Conservation (phyloP, 345 rosid species). For the Kernera saxatilis region DNA sequence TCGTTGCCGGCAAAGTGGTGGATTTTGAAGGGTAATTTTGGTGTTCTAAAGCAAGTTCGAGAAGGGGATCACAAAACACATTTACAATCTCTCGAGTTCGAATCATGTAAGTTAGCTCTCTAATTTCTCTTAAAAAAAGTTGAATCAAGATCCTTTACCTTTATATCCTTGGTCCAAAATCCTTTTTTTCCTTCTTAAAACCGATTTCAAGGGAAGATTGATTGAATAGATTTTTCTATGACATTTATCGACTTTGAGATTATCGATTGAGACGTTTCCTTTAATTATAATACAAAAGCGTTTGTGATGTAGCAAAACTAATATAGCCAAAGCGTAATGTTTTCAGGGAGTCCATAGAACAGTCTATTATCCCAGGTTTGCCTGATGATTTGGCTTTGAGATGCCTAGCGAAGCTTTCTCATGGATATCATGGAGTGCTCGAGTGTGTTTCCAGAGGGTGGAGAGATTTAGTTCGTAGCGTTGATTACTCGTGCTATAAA, state of each 20-base stretch:
- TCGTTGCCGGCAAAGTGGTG: background rate
- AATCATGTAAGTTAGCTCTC: conserved; percentile 21
- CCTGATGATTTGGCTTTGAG: conserved; percentile 77
- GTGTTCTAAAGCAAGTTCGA: background rate
- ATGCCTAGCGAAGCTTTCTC: conserved; percentile 68
- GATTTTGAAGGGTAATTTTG: background rate
- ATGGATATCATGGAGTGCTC: conserved; percentile 62
- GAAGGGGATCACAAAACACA: conserved; percentile 6
- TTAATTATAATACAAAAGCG: background rate
- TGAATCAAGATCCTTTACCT: background rate
- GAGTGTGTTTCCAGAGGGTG: conserved; percentile 67
- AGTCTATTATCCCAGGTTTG: conserved; percentile 60
- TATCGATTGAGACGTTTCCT: background rate
- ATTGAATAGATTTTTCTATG: background rate
- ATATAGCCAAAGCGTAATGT: background rate
- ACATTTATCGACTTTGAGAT: background rate
- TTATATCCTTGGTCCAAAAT: background rate
- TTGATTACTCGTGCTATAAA: conserved; percentile 49
- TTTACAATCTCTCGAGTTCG: conserved; percentile 3
- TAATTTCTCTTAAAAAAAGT: background rate
- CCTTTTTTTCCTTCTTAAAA: background rate
- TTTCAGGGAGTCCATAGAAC: conserved; percentile 44
- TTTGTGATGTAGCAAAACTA: background rate
- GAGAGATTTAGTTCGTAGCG: conserved; percentile 59
- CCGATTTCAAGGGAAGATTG: too few species aligned